A percentile compares a stretch with the other conserved stretches of the same genome.
phyloP scores from a whole-genome alignment of 345 rosid genomes.

The Gossypium herbaceum region DNA sequence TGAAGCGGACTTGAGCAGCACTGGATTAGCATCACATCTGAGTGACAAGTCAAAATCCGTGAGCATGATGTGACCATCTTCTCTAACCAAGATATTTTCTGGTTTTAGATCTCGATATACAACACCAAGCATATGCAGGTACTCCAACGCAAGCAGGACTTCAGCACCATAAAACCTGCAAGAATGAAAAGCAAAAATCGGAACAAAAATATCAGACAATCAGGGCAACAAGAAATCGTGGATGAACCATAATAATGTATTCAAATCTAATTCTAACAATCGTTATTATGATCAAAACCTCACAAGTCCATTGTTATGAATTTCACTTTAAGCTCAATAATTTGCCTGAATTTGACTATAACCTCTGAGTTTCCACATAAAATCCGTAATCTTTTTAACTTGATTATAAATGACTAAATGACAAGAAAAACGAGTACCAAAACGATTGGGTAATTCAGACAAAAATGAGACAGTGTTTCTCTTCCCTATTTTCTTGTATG shows the following conservation, averaged over 20 bases:
- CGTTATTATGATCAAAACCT: not conserved
- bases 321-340: not conserved
- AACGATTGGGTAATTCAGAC: not conserved
- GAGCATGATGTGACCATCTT: slow-evolving; percentile 89
- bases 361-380: not conserved
- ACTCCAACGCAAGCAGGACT: slow-evolving; percentile 73
- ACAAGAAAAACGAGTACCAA: not conserved
- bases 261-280: not conserved
- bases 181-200: not conserved
- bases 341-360: not conserved
- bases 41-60: slow-evolving; percentile 78
- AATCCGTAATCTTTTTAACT: not conserved
- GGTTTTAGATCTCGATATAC: slow-evolving; percentile 80
- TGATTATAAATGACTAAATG: not conserved
- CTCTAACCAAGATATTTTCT: slow-evolving; percentile 70
- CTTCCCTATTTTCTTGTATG: not conserved
- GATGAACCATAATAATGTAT: slow-evolving; percentile 2
- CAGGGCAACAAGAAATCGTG: not conserved
- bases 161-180: slow-evolving; percentile 75
- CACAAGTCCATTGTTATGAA: not conserved
- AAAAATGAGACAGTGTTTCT: not conserved
- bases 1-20: slow-evolving; percentile 41
- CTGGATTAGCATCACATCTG: slow-evolving; percentile 50
- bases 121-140: slow-evolving; percentile 83
- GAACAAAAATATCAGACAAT: slow-evolving; percentile 10